Base-by-base conservation (phyloP, 2,329 filamentous ascomycete genomes). In the Colletotrichum caudatum region DNA sequence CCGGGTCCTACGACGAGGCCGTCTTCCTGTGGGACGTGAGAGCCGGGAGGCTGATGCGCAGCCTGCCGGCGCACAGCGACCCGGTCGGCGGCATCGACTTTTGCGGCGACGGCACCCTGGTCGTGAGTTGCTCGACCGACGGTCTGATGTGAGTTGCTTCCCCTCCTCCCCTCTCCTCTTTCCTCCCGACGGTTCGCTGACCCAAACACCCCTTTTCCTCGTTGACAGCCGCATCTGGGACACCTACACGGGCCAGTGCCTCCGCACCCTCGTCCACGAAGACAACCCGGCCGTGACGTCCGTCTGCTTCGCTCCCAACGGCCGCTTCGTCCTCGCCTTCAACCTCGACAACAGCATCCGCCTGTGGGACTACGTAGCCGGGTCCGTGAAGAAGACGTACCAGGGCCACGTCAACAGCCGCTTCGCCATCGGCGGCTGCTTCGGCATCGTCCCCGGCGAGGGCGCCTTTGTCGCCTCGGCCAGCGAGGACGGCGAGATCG, bases 1-100 rank as follows among this genome's bases (percentile, higher is more conserved):
- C 93, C 75, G 96, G 96, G 16, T 97, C 93, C 74, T 98, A 98
- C 82, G 96, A 99, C 76, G 96, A 99, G 84, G 96, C 96, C 5
- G 94, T 99, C 0, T 98, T 97, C 75, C 83, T 99, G 6, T 99
- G 96, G 96, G 96, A 99, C 80, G 93, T 98, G 18, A 89, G 96
- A 18, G 94, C 94, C 0, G 95, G 94, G 0, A 87, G 92, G 29
- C 86, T 96, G 44, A 97, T 99, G 94, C 89, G 94, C 66, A 95
- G 92, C 73, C 83, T 99, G 48, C 96, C 96, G 1, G 96, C 96
- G 2, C 96, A 99, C 78, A 97, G 94, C 37, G 96, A 99, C 80
- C 96, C 96, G 0, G 95, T 99, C 1, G 91, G 92, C 66, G 94
- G 95, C 0, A 95, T 99, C 12, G 95, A 98, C 80, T 97, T 99